Base-by-base conservation (phyloP, 257 asterid genomes). In the Sherardia arvensis region DNA sequence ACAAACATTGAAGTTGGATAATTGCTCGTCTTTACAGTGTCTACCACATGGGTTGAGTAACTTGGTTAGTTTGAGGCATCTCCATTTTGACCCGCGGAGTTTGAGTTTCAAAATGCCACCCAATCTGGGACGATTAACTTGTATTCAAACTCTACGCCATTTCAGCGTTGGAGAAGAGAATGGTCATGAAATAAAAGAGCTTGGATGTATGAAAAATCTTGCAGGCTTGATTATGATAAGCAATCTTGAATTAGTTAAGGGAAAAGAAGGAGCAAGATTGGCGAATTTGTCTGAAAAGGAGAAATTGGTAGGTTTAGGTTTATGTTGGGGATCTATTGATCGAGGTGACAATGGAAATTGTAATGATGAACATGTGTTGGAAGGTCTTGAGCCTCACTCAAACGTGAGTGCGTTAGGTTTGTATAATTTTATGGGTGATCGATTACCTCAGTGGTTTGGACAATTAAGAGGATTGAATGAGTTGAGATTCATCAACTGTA, bases 311-410 rank as follows among this genome's bases (percentile, higher is more conserved):
- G 1, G 22, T 17, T 40, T 78, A 40, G 0, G 2, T 11, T 65
- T 71, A 33, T 0, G 1, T 1, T 74, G 83, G 77, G 9, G 9
- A 14, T 7, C 27, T 4, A 10, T 8, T 1, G 26, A n/a, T 5
- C 20, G 1, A 3, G 32, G 47, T 1, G 10, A 2, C 27, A 71
- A 60, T 48, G 21, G 8, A 7, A 18, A 4, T 38, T 12, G 18
- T 48, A 17, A 15, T 48, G 54, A 48, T 48, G 54, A 72, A 60
- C 59, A 70, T 71, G 25, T 38, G 22, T 61, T 77, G 64, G 69
- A 71, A 33, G 79, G 82, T 8, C 82, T 77, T 11, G 71, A 71
- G 7, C 73, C 83, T 45, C 75, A 65, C 33, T 67, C 66, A 22
- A 56, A 74, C 62, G 25, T 78, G 45, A 59, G 69, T 20, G 36